Conservation (phyloP, 495 filamentous ascomycete species). For the Penicillium paradoxum region DNA sequence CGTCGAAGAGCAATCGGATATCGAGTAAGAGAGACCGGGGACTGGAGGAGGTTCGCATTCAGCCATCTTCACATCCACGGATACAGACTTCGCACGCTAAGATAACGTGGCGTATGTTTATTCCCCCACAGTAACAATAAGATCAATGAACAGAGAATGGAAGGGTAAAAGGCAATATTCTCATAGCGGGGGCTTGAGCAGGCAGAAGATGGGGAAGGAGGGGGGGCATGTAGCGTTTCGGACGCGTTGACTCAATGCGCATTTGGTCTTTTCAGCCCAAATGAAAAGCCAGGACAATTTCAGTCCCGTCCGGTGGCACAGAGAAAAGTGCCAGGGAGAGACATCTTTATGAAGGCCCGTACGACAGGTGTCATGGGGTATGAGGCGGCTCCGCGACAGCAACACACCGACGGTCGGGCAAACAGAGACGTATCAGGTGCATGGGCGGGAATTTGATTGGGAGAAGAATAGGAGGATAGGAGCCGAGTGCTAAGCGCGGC, state of each 20-base stretch:
- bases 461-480: not conserved
- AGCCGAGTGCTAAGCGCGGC: constrained; percentile 22
- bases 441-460: constrained; percentile 15
- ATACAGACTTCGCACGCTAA: not conserved
- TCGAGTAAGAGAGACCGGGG: constrained; percentile 13
- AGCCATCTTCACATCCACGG: constrained; percentile 30
- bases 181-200: constrained; percentile 11
- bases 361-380: constrained; percentile 19
- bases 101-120: not conserved
- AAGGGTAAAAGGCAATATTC: constrained; percentile 11
- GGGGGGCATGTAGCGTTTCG: not conserved
- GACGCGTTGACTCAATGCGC: constrained; percentile 9
- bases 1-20: constrained; percentile 8
- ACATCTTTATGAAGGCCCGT: constrained; percentile 10
- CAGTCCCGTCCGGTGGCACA: constrained; percentile 18
- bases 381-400: constrained; percentile 23
- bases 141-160: constrained; percentile 5
- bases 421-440: constrained; percentile 11
- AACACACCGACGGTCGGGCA: constrained; percentile 13
- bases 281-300: constrained; percentile 24
- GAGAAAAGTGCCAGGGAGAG: constrained; percentile 3
- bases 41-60: constrained; percentile 26
- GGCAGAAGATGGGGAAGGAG: constrained; percentile 1
- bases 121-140: not conserved
- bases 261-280: constrained; percentile 4